A percentile compares a stretch with the other conserved stretches of the same genome.
Conservation (phyloP, 225 moss, liverwort and hornwort genomes). For the Antitrichia curtipendula region DNA sequence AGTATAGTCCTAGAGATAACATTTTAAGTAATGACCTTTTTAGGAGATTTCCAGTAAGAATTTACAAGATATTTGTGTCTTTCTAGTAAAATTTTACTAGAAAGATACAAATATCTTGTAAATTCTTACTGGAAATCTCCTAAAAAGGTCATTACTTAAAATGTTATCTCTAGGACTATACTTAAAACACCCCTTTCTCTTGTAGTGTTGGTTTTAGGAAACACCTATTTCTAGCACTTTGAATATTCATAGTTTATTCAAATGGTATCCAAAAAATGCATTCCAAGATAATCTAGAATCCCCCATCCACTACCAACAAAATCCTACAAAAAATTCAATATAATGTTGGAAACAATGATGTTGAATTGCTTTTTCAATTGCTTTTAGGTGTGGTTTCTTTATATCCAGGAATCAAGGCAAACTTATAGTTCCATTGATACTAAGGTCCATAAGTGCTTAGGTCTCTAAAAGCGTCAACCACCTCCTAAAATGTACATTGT, state of each 20-base stretch:
- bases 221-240: background rate
- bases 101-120: too few species aligned
- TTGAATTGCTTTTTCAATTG: background rate
- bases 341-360: accelerated
- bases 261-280: background rate
- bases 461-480: accelerated
- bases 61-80: too few species aligned
- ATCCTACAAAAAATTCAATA: background rate
- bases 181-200: too few species aligned
- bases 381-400: accelerated
- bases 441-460: background rate
- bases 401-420: background rate
- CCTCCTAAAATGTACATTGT: accelerated
- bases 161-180: too few species aligned
- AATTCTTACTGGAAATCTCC: too few species aligned
- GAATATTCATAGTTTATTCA: too few species aligned
- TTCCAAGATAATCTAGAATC: accelerated
- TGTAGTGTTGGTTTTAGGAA: background rate
- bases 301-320: accelerated
- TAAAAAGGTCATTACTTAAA: too few species aligned
- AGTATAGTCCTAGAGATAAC: too few species aligned
- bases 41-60: too few species aligned
- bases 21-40: too few species aligned
- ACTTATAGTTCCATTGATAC: background rate
- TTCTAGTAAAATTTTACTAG: too few species aligned